A percentile compares a stretch with the other conserved stretches of the same genome.
These are phyloP conservation scores for Pichia sp. DNA, from an alignment of 1,139 yeast genomes.

Conservation along the genomic window DNA sequence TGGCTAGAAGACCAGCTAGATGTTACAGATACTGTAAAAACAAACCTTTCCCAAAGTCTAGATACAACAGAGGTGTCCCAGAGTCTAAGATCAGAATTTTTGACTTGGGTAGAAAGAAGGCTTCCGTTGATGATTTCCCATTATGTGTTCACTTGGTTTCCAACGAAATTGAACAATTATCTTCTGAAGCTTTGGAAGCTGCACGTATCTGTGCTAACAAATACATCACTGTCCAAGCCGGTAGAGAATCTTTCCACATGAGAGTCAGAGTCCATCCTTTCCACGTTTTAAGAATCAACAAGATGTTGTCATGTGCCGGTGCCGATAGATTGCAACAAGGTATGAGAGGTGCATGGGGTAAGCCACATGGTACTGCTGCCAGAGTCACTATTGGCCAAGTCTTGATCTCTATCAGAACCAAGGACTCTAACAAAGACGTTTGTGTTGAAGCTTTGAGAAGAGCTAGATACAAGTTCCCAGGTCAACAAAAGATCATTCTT, in stretches of 20 bases:
- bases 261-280: conserved; percentile 99
- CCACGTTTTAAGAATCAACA: conserved; percentile 99
- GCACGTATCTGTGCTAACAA: conserved; percentile 99
- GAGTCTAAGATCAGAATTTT: conserved; percentile 98
- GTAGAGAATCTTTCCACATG: conserved; percentile 99
- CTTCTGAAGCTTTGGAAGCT: conserved; percentile 99
- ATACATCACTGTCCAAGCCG: conserved; percentile 95
- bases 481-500: conserved; percentile 98
- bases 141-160: conserved; percentile 98
- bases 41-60: conserved; percentile 99
- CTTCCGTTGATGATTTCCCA: conserved; percentile 98
- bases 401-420: conserved; percentile 97
- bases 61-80: conserved; percentile 99
- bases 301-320: conserved; percentile 99
- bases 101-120: conserved; percentile 99
- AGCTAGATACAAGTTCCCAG: conserved; percentile 99
- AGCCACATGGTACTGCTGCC: conserved; percentile 99
- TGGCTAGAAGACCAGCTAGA: conserved; percentile 99
- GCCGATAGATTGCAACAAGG: conserved; percentile 99
- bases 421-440: conserved; percentile 95
- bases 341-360: conserved; percentile 99
- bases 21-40: conserved; percentile 99
- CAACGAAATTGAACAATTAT: conserved; percentile 98
- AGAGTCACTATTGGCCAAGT: conserved; percentile 99
- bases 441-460: conserved; percentile 99